phyloP scores from a whole-genome alignment of 1,284 basidiomycete genomes.

The Laetiporus sulphureus region DNA sequence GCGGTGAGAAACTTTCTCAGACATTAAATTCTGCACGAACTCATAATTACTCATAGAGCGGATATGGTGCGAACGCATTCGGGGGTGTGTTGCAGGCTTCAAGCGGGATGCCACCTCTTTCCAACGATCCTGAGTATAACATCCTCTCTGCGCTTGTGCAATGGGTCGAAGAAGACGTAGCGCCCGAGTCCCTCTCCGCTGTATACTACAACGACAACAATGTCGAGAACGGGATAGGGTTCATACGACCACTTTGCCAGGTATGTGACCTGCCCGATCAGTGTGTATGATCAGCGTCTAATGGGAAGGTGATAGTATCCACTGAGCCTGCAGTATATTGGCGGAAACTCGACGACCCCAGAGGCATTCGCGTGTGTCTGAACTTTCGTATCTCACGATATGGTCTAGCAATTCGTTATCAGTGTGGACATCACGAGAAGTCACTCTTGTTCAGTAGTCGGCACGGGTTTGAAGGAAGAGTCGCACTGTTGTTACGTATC shows the following conservation, averaged over 20 bases:
- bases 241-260: conserved; percentile 20
- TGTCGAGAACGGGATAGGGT: conserved; percentile 16
- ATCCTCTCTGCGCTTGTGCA: conserved; percentile 31
- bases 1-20: conserved; percentile 1
- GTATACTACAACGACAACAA: conserved; percentile 17
- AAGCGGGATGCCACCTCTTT: conserved; percentile 17
- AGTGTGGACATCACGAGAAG: too few species aligned
- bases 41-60: conserved; percentile 13
- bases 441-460: too few species aligned
- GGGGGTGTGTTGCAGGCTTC: conserved; percentile 18
- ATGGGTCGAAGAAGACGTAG: conserved; percentile 34
- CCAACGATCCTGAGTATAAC: conserved; percentile 25
- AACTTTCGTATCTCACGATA: too few species aligned
- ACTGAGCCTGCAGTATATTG: conserved; percentile 6
- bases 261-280: conserved; percentile 3
- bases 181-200: conserved; percentile 28
- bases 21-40: too few species aligned
- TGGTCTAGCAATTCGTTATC: too few species aligned
- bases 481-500: too few species aligned
- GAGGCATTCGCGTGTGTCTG: conserved; percentile 10
- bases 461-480: too few species aligned
- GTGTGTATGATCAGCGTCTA: background rate
- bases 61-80: conserved; percentile 21
- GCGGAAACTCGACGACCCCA: conserved; percentile 11
- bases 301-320: conserved; percentile 9